These are phyloP conservation scores for Endoconidiophora polonica DNA, from an alignment of 2,329 filamentous ascomycete species.

Conservation along the genomic window DNA sequence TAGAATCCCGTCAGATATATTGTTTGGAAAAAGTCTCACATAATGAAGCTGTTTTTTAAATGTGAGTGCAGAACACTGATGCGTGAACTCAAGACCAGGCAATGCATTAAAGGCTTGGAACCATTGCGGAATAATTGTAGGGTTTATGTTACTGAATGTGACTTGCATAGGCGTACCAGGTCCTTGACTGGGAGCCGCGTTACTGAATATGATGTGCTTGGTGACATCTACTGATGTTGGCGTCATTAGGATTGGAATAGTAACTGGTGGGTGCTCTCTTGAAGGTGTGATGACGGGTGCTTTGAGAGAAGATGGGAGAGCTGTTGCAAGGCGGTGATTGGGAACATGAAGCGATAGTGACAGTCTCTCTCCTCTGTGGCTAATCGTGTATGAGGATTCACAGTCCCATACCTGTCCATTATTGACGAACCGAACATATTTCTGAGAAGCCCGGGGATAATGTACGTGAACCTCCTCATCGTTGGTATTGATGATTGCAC, in stretches of 20 bases:
- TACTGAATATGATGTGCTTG: background rate
- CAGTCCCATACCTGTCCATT: constrained; percentile 6
- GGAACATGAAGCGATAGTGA: background rate
- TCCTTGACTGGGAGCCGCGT: background rate
- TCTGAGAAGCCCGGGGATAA: background rate
- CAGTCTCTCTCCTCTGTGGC: background rate
- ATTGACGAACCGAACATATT: constrained; percentile 3
- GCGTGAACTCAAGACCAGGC: constrained; percentile 20
- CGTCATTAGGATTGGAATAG: no score
- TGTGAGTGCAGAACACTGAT: constrained; percentile 21
- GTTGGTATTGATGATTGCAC: constrained; percentile 1
- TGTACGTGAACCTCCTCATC: background rate
- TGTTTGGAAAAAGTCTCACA: background rate
- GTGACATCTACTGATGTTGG: background rate
- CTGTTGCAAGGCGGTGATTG: background rate
- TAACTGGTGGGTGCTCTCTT: no score
- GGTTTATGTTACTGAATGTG: constrained; percentile 2
- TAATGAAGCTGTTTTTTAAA: constrained; percentile 14
- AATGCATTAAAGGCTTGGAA: constrained; percentile 16
- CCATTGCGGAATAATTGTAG: constrained; percentile 15
- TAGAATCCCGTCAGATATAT: constrained; percentile 13
- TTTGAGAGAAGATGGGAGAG: background rate
- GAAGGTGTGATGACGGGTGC: background rate
- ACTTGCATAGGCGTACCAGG: background rate
- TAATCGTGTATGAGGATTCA: background rate